Evolutionary conservation across 2,329 filamentous ascomycete genomes (phyloP).

Genomic region (Nigrospora osmanthi): DNA sequence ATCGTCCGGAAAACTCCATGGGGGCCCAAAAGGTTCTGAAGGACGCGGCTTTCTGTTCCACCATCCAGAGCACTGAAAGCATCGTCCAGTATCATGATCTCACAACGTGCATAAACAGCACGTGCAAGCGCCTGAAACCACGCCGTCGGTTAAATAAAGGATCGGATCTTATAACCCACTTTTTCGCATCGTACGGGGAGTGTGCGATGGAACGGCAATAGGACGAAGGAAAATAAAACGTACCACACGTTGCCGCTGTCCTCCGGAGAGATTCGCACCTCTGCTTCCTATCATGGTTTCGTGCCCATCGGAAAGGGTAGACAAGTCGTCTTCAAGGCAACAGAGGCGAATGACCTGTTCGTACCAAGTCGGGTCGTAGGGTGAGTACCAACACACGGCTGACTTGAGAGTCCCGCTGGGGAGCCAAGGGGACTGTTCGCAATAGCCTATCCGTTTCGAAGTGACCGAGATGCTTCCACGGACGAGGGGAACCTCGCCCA

Average conservation of each 20-base stretch:
- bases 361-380: conserved; percentile 18
- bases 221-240: not conserved
- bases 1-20: conserved; percentile 18
- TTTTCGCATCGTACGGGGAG: no score
- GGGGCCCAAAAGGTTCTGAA: conserved; percentile 20
- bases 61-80: conserved; percentile 26
- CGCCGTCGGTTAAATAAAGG: not conserved
- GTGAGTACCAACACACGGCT: conserved; percentile 14
- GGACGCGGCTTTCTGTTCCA: conserved; percentile 19
- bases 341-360: conserved; percentile 15
- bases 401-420: conserved; percentile 23
- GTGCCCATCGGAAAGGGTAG: conserved; percentile 10
- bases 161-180: no score
- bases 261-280: conserved; percentile 19
- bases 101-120: conserved; percentile 20
- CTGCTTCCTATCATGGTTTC: conserved; percentile 10
- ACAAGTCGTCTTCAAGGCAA: conserved; percentile 15
- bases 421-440: conserved; percentile 28
- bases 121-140: conserved; percentile 25
- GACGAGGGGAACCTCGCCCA: conserved; percentile 9
- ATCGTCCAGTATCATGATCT: conserved; percentile 25
- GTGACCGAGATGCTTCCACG: conserved; percentile 17
- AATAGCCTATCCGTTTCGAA: conserved; percentile 23
- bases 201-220: no score
- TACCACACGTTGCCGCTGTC: conserved; percentile 20